Evolutionary conservation across 345 rosid species (phyloP).

Genomic region (Linum usitatissimum): DNA sequence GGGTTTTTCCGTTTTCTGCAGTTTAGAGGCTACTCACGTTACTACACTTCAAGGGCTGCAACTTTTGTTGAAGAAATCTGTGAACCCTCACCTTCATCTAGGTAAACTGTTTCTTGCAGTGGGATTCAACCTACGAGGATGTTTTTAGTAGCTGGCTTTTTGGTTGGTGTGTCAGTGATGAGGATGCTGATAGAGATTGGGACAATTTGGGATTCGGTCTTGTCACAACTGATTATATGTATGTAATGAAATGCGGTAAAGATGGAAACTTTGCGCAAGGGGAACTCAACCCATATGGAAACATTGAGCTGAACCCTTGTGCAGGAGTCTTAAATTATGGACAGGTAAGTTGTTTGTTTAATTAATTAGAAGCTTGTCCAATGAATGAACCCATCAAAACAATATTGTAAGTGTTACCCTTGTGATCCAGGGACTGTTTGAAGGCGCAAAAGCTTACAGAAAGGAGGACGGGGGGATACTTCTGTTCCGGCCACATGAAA

Average conservation of each 20-base stretch:
- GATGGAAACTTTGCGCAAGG: constrained; percentile 42
- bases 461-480: constrained; percentile 52
- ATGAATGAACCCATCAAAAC: no score
- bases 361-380: background rate
- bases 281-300: constrained; percentile 37
- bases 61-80: constrained; percentile 19
- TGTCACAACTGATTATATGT: constrained; percentile 67
- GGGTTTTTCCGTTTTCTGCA: constrained; percentile 3
- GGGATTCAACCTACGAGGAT: background rate
- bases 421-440: constrained; percentile 49
- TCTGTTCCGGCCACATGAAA: constrained; percentile 62
- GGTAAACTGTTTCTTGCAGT: constrained; percentile 14
- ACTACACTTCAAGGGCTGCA: constrained; percentile 25
- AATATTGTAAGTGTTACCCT: no score
- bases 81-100: constrained; percentile 13
- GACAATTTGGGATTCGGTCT: constrained; percentile 69
- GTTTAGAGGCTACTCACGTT: constrained; percentile 18
- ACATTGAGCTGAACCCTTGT: constrained; percentile 62
- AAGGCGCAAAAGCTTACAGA: constrained; percentile 75
- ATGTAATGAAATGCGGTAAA: constrained; percentile 41
- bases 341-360: constrained; percentile 38
- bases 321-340: constrained; percentile 81
- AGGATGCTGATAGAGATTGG: constrained; percentile 66
- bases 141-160: background rate
- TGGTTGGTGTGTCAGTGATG: constrained; percentile 9